phyloP scores from a whole-genome alignment of 2,329 filamentous ascomycete genomes.

The Waltergamsia citrina region DNA sequence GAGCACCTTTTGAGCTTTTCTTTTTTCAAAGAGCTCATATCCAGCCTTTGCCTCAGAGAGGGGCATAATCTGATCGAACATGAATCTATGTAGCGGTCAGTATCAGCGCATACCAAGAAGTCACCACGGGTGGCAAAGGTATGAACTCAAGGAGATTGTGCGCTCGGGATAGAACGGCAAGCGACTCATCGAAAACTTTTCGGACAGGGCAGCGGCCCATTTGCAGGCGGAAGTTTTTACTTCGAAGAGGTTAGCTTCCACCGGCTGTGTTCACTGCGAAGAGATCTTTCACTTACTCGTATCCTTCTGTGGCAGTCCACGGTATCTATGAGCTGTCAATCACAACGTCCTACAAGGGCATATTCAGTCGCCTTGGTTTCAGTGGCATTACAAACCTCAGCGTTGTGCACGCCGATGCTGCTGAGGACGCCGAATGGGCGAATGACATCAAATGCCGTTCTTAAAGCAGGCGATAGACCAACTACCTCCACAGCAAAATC shows the following conservation, averaged over 20 bases:
- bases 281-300: slow-evolving; percentile 28
- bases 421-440: slow-evolving; percentile 65
- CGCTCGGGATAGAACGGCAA: slow-evolving; percentile 55
- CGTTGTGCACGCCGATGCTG: slow-evolving; percentile 69
- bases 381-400: slow-evolving; percentile 40
- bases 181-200: slow-evolving; percentile 42
- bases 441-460: slow-evolving; percentile 61
- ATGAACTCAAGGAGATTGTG: slow-evolving; percentile 57
- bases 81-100: slow-evolving; percentile 52
- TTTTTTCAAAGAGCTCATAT: slow-evolving; percentile 63
- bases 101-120: background rate
- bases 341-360: background rate
- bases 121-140: too few species aligned
- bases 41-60: slow-evolving; percentile 56
- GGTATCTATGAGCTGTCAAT: slow-evolving; percentile 41
- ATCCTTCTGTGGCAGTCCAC: slow-evolving; percentile 56
- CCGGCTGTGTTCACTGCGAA: background rate
- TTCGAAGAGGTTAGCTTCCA: slow-evolving; percentile 16
- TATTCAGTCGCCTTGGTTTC: background rate
- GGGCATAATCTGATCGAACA: slow-evolving; percentile 69
- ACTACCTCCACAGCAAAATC: slow-evolving; percentile 79
- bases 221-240: slow-evolving; percentile 64
- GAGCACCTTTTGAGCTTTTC: slow-evolving; percentile 66
- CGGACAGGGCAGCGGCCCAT: slow-evolving; percentile 70
- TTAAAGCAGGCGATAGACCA: slow-evolving; percentile 58